Conservation (phyloP, 2,329 filamentous ascomycete genomes). For the Dryadomyces sulphureus region DNA sequence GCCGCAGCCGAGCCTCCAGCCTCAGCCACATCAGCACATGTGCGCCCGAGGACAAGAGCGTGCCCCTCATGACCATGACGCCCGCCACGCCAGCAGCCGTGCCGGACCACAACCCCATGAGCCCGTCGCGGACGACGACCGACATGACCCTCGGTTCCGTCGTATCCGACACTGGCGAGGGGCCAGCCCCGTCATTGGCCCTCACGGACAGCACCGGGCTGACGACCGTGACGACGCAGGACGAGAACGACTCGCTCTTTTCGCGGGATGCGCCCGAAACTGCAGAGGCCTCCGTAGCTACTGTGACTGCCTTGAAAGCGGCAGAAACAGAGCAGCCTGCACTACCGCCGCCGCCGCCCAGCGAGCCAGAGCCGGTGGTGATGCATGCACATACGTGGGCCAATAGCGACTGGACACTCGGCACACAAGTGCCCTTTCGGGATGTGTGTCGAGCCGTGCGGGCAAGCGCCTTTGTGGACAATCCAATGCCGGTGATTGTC, state of each 20-base stretch:
- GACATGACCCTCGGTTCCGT: too few species aligned
- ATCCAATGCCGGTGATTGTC: constrained; percentile 71
- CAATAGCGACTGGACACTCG: constrained; percentile 58
- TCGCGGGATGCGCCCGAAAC: neutral
- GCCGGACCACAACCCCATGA: neutral
- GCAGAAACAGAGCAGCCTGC: neutral
- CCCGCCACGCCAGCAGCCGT: neutral
- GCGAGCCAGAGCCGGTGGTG: neutral
- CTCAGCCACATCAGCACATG: constrained; percentile 14
- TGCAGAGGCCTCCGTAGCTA: neutral
- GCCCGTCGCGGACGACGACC: neutral
- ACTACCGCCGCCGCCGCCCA: neutral
- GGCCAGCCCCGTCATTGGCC: neutral
- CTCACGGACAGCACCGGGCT: neutral
- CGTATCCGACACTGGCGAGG: neutral
- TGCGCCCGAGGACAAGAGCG: neutral
- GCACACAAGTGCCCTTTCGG: constrained; percentile 72
- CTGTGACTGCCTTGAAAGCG: constrained; percentile 6
- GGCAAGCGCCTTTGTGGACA: constrained; percentile 62
- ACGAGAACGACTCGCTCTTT: neutral
- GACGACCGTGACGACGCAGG: neutral
- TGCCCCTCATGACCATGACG: neutral
- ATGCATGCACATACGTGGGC: constrained; percentile 36
- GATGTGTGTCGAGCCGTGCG: constrained; percentile 71
- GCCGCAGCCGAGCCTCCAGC: constrained; percentile 25